Percentiles rank a stretch among this genome's conserved stretches.
Conservation (phyloP, 2,329 filamentous ascomycete species). For the Daldinia sp. region DNA sequence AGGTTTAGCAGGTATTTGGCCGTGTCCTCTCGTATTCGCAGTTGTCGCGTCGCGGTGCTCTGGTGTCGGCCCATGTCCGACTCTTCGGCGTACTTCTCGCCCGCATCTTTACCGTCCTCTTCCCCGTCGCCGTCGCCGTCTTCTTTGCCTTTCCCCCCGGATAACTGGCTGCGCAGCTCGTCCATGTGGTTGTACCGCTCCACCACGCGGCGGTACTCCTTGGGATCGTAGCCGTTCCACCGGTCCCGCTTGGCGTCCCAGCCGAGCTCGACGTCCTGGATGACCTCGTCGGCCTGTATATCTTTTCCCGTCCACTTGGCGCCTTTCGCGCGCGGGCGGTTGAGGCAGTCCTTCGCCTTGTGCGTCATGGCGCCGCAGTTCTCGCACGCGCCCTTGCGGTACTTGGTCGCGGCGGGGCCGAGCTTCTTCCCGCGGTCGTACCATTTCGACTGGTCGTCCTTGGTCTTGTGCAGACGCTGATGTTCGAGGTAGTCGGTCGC, state of each 20-base stretch:
- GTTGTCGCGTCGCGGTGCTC: conserved; percentile 87
- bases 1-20: conserved; percentile 96
- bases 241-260: conserved; percentile 98
- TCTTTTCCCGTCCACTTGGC: conserved; percentile 93
- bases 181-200: conserved; percentile 91
- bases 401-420: conserved; percentile 93
- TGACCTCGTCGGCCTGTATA: conserved; percentile 90
- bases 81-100: conserved; percentile 89
- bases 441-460: conserved; percentile 82
- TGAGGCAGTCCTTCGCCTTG: conserved; percentile 93
- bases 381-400: conserved; percentile 96
- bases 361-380: conserved; percentile 98
- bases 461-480: conserved; percentile 85
- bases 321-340: conserved; percentile 86
- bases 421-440: conserved; percentile 89
- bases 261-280: conserved; percentile 87
- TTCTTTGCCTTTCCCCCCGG: conserved; percentile 62
- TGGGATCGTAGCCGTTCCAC: conserved; percentile 97
- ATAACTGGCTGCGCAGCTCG: conserved; percentile 70
- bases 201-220: conserved; percentile 87
- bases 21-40: conserved; percentile 94
- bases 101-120: conserved; percentile 66
- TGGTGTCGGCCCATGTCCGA: conserved; percentile 97
- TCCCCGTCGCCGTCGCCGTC: conserved; percentile 64
- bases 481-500: conserved; percentile 93